Evolutionary conservation across 768 basidiomycete species (phyloP).

Genomic region (Rhizopogon vulgaris): DNA sequence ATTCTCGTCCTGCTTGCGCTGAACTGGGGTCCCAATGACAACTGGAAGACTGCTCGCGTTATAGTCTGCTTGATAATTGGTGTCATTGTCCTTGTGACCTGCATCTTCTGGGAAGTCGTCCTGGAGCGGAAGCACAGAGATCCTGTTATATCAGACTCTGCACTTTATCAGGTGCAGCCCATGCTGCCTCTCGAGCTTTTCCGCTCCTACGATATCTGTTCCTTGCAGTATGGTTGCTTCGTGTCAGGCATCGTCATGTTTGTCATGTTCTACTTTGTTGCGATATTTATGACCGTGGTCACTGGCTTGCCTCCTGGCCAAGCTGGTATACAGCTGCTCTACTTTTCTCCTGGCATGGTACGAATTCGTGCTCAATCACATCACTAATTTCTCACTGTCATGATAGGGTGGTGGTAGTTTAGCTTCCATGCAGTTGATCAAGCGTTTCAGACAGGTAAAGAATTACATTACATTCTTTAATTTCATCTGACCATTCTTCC

Average conservation of each 20-base stretch:
- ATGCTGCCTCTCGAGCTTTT: slow-evolving; percentile 45
- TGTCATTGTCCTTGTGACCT: slow-evolving; percentile 32
- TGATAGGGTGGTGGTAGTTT: slow-evolving; percentile 33
- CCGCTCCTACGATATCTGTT: slow-evolving; percentile 34
- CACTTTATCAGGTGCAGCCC: slow-evolving; percentile 27
- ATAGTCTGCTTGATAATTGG: slow-evolving; percentile 44
- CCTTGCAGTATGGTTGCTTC: slow-evolving; percentile 32
- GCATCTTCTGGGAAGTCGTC: slow-evolving; percentile 38
- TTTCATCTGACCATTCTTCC: neutral
- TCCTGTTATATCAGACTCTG: neutral
- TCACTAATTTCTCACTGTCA: neutral
- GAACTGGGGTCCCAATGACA: slow-evolving; percentile 41
- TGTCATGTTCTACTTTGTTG: slow-evolving; percentile 49
- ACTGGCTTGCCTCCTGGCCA: slow-evolving; percentile 31
- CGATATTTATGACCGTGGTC: slow-evolving; percentile 47
- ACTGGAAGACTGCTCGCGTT: slow-evolving; percentile 38
- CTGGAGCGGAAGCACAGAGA: slow-evolving; percentile 23
- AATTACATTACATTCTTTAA: neutral
- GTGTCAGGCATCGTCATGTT: slow-evolving; percentile 43
- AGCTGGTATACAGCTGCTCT: slow-evolving; percentile 44
- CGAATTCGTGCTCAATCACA: slow-evolving; percentile 4
- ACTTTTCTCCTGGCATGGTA: slow-evolving; percentile 45
- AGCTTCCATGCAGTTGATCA: slow-evolving; percentile 29
- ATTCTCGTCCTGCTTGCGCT: slow-evolving; percentile 44
- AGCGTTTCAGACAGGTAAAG: slow-evolving; percentile 30